Evolutionary conservation across 2,329 filamentous ascomycete species (phyloP), one percentile per base, ranked within the genome.

Genomic region (Ceratocystis colombiana): DNA sequence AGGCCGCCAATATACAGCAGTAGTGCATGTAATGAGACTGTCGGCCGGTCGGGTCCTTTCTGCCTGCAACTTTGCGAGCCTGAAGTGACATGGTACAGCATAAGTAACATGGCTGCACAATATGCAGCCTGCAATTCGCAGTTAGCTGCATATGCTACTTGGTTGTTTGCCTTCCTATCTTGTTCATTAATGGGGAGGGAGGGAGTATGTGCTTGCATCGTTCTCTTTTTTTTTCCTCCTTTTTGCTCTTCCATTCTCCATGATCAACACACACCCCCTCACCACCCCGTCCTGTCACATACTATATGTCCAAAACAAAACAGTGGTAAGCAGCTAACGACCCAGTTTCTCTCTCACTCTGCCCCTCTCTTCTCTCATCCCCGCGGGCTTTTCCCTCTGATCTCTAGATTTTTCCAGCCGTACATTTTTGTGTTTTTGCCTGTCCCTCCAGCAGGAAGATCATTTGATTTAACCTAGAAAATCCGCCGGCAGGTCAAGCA

Each of bases 231-330:
- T 12, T 25, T 25, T 10, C 17, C 55, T 59, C 30, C 22, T 53
- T 53, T 53, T 53, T 53, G 20, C 20, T 59, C 55, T 59, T 59
- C 28, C 10, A 50, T 20, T 37, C 53, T 37, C 53, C 33, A 30
- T 59, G 25, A 59, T 59, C 28, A 59, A 59, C n/a, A 33, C 55
- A 59, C 55, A 8, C 55, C 55, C 55, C 55, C 55, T 33, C 15
- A 5, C 55, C 28, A 59, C 15, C 20, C 48, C 22, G 48, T 53
- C 48, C 8, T 53, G 55, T 37, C 55, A 20, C 22, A 4, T 50
- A 33, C 17, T 59, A 30, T 59, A 59, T 33, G 55, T 33, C 55
- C 55, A 59, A 37, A 59, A 33, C 55, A n/a, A 25, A 59, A 59
- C 28, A 59, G 28, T 33, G 30, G 55, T 59, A 59, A 59, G 25